Percentiles rank a stretch among this genome's conserved stretches.
Evolutionary conservation across 2,329 filamentous ascomycete genomes (phyloP).

Genomic region (Rhynchosporium agropyri): DNA sequence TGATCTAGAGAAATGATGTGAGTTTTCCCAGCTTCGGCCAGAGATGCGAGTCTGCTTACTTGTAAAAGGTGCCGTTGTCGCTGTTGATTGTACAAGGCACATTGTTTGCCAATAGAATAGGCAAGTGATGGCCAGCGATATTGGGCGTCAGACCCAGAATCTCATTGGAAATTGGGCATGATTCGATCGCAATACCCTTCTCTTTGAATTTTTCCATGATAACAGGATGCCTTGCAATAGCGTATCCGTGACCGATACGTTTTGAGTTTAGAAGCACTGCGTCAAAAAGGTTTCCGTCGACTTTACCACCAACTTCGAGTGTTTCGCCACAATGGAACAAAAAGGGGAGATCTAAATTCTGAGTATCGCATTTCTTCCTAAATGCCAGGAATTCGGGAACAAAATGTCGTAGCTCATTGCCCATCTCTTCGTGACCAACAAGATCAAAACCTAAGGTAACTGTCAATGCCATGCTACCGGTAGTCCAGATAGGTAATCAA

Average conservation of each 20-base stretch:
- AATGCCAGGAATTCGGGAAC: constrained; percentile 60
- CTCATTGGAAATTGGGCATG: constrained; percentile 79
- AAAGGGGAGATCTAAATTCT: constrained; percentile 64
- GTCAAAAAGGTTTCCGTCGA: constrained; percentile 70
- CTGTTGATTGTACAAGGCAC: constrained; percentile 75
- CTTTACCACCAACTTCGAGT: constrained; percentile 63
- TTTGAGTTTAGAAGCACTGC: constrained; percentile 66
- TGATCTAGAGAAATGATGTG: constrained; percentile 52
- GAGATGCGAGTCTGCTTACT: constrained; percentile 47
- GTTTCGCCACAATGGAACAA: constrained; percentile 79
- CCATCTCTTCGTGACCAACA: constrained; percentile 66
- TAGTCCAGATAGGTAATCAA: background rate
- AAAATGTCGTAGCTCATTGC: constrained; percentile 62
- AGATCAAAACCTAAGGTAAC: constrained; percentile 63
- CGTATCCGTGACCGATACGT: constrained; percentile 75
- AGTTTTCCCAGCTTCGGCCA: background rate
- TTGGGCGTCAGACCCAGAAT: constrained; percentile 69
- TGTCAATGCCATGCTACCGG: constrained; percentile 15
- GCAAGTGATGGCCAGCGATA: constrained; percentile 67
- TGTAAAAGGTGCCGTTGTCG: constrained; percentile 74
- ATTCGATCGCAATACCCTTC: constrained; percentile 69
- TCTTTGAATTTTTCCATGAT: constrained; percentile 68
- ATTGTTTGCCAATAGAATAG: constrained; percentile 69
- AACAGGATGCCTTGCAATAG: constrained; percentile 65
- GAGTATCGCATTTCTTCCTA: constrained; percentile 51